phyloP scores from a whole-genome alignment of 257 asterid species.

The Lycium ferocissimum region DNA sequence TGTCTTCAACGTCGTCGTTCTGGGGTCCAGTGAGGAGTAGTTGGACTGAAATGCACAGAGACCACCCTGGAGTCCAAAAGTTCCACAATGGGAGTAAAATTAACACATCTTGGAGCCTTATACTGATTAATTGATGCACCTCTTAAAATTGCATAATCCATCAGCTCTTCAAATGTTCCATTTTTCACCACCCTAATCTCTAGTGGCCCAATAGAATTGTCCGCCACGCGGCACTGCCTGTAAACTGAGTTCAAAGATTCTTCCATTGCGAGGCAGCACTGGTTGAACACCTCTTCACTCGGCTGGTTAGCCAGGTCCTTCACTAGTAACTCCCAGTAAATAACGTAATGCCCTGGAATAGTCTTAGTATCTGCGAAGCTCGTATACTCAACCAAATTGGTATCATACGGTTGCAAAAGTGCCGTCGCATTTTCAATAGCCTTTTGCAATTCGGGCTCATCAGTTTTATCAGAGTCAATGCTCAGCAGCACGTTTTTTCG shows the following conservation, averaged over 20 bases:
- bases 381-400: conserved; percentile 71
- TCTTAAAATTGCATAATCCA: conserved; percentile 84
- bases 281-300: conserved; percentile 44
- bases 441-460: conserved; percentile 69
- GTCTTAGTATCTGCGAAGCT: conserved; percentile 65
- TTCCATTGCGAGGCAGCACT: conserved; percentile 68
- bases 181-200: conserved; percentile 74
- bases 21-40: conserved; percentile 69
- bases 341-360: conserved; percentile 82
- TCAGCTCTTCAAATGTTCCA: conserved; percentile 82
- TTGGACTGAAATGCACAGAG: conserved; percentile 68
- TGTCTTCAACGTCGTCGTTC: conserved; percentile 44
- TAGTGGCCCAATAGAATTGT: conserved; percentile 77
- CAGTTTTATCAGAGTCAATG: conserved; percentile 79
- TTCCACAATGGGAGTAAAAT: conserved; percentile 68
- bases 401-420: conserved; percentile 40
- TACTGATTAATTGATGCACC: conserved; percentile 91
- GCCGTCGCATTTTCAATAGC: conserved; percentile 63
- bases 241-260: conserved; percentile 77
- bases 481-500: conserved; percentile 72
- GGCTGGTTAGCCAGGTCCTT: conserved; percentile 50
- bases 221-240: conserved; percentile 76
- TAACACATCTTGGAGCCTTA: conserved; percentile 88
- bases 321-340: conserved; percentile 69
- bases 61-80: conserved; percentile 69